These are phyloP conservation scores for Parmales sp. DNA, from an alignment of 108 stramenopile species.

Conservation along the genomic window DNA sequence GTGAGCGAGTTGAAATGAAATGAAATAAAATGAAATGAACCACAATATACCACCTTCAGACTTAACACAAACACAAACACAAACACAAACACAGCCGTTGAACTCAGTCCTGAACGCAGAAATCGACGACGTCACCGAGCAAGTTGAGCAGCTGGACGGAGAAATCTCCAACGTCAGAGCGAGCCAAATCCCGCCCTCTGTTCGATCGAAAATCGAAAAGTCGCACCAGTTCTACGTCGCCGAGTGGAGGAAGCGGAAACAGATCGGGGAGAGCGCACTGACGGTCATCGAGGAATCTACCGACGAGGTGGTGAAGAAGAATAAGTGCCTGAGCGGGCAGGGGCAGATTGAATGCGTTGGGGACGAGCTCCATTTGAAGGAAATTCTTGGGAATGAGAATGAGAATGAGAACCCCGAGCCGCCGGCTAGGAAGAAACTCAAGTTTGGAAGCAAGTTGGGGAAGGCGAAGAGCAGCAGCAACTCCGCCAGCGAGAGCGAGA, in stretches of 20 bases:
- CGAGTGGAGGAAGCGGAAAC: slow-evolving; percentile 7
- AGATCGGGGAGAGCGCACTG: not conserved
- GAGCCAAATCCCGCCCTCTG: too few species aligned
- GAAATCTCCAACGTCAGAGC: not conserved
- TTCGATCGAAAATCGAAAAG: not conserved
- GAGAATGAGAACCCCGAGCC: too few species aligned
- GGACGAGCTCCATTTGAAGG: too few species aligned
- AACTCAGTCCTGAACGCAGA: not conserved
- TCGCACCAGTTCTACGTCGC: not conserved
- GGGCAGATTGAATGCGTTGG: too few species aligned
- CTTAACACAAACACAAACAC: not conserved
- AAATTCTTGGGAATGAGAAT: too few species aligned
- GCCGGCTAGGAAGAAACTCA: too few species aligned
- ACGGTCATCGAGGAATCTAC: too few species aligned
- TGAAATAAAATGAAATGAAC: not conserved
- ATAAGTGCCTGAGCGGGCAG: too few species aligned
- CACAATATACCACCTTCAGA: not conserved
- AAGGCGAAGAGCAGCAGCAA: too few species aligned
- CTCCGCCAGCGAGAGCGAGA: too few species aligned
- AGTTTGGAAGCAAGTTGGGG: too few species aligned
- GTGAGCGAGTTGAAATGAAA: not conserved
- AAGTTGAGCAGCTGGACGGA: not conserved
- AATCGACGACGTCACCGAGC: not conserved
- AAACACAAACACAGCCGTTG: not conserved
- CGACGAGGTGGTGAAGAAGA: too few species aligned